These are phyloP conservation scores for Speleostelium caveatum DNA, from an alignment of 78 protist genomes.

Conservation along the genomic window DNA sequence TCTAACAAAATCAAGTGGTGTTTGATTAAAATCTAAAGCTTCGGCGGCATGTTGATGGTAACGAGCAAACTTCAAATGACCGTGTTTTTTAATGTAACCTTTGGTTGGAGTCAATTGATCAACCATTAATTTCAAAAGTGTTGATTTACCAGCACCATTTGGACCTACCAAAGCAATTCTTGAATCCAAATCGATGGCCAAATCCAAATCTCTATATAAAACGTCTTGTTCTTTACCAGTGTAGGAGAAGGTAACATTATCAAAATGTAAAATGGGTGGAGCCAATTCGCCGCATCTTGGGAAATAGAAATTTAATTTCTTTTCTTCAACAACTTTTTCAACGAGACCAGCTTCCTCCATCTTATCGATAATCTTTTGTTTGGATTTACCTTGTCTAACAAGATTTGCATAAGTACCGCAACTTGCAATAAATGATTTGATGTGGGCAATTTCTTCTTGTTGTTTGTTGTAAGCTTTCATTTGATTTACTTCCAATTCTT, in stretches of 20 bases:
- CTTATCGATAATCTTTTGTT: conserved; percentile 80
- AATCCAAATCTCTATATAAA: conserved; percentile 88
- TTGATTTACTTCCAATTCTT: conserved; percentile 88
- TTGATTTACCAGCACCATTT: conserved; percentile 97
- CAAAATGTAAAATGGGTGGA: conserved; percentile 92
- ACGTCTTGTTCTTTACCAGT: conserved; percentile 82
- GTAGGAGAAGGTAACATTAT: conserved; percentile 92
- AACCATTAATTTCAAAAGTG: conserved; percentile 94
- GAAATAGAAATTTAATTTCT: conserved; percentile 83
- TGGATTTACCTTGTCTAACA: conserved; percentile 79
- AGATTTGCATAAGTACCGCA: conserved; percentile 84
- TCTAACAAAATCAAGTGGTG: conserved; percentile 84
- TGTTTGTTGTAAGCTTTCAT: conserved; percentile 89
- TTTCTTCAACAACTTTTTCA: conserved; percentile 81
- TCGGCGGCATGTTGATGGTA: conserved; percentile 88
- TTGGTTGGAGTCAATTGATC: conserved; percentile 89
- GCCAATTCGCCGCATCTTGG: conserved; percentile 88
- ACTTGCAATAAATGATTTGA: conserved; percentile 91
- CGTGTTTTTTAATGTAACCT: conserved; percentile 87
- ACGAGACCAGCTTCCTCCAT: conserved; percentile 94
- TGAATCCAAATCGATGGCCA: conserved; percentile 90
- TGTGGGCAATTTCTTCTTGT: conserved; percentile 95
- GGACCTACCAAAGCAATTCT: conserved; percentile 96
- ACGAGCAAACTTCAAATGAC: conserved; percentile 88
- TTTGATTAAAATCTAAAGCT: conserved; percentile 50